phyloP scores from a whole-genome alignment of 345 rosid genomes.

The Noccaea bulbosa region DNA sequence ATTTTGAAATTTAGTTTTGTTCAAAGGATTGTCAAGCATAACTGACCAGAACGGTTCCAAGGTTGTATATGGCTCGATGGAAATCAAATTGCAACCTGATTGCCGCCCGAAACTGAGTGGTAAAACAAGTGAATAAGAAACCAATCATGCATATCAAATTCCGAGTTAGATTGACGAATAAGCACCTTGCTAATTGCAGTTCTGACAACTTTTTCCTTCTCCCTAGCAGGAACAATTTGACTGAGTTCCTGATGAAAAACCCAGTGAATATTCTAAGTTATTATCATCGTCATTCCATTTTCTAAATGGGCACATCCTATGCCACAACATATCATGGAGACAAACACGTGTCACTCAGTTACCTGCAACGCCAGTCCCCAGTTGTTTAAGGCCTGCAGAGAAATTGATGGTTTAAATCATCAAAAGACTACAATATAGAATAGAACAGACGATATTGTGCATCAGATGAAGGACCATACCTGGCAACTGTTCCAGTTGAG shows the following conservation, averaged over 20 bases:
- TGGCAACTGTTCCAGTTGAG: slow-evolving; percentile 99
- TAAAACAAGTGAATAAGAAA: slow-evolving; percentile 24
- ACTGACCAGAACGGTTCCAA: slow-evolving; percentile 96
- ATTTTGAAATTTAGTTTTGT: background rate
- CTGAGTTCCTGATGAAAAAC: slow-evolving; percentile 77
- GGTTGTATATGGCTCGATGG: slow-evolving; percentile 97
- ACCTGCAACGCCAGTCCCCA: slow-evolving; percentile 99
- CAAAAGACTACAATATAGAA: slow-evolving; percentile 22
- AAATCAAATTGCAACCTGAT: slow-evolving; percentile 94
- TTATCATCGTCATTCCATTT: background rate
- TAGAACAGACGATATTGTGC: slow-evolving; percentile 1
- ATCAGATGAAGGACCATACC: slow-evolving; percentile 49
- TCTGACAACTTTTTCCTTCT: slow-evolving; percentile 86
- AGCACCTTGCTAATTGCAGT: slow-evolving; percentile 96
- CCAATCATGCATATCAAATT: slow-evolving; percentile 24
- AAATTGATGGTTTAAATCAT: slow-evolving; percentile 28
- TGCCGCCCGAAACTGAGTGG: slow-evolving; percentile 89
- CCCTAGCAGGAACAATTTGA: slow-evolving; percentile 93
- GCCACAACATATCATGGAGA: slow-evolving; percentile 24
- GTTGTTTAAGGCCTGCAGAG: slow-evolving; percentile 88
- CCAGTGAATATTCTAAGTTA: slow-evolving; percentile 16
- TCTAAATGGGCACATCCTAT: slow-evolving; percentile 4
- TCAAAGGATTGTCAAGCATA: slow-evolving; percentile 29
- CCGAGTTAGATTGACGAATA: slow-evolving; percentile 34
- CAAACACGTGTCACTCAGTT: slow-evolving; percentile 19